Base-by-base conservation (phyloP, 2,329 filamentous ascomycete genomes). In the Chrysoporthe puriensis region DNA sequence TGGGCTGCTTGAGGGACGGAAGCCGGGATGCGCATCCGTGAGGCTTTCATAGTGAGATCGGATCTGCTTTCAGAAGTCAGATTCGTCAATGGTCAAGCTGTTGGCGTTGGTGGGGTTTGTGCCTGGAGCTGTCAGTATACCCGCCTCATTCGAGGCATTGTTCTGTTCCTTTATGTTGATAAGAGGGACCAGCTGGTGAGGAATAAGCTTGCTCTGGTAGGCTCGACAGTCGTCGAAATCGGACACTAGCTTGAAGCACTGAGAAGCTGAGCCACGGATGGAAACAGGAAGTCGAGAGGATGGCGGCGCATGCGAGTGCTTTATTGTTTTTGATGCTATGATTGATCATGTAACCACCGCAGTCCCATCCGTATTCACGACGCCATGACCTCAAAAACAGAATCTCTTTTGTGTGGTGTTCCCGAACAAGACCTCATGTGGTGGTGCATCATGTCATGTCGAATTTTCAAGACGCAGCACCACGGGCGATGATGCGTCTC, bases 91-190 rank as follows among this genome's bases (percentile, higher is more conserved):
- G 26, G 11, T 18, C 21, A 21, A 21, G 18, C 18, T 36, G 34
- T n/a, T 60, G 42, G 54, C 9, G 42, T 59, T 43, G 16, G 7
- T 18, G 34, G 3, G 54, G 9, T 43, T 32, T 36, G 58, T 54
- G 68, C 59, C 66, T 57, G 59, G 66, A 66, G 68, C 62, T 68
- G 63, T 63, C 43, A 63, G 60, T 67, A 69, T 65, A 68, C 66
- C 66, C 60, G 63, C 66, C 63, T 70, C 62, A 61, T 48, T 68
- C 50, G 63, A 68, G 66, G 63, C 62, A 26, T 26, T 58, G 11
- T 26, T 42, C 9, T 59, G 11, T 57, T 50, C 18, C 48, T 50
- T 44, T 16, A 26, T 6, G 34, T 58, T 48, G 32, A 52, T 46
- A 58, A 5, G 16, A 26, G 42, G 57, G 64, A 69, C 69, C 36